phyloP scores from a whole-genome alignment of 176 grass and related monocot species.

The Eragrostis nindensis region DNA sequence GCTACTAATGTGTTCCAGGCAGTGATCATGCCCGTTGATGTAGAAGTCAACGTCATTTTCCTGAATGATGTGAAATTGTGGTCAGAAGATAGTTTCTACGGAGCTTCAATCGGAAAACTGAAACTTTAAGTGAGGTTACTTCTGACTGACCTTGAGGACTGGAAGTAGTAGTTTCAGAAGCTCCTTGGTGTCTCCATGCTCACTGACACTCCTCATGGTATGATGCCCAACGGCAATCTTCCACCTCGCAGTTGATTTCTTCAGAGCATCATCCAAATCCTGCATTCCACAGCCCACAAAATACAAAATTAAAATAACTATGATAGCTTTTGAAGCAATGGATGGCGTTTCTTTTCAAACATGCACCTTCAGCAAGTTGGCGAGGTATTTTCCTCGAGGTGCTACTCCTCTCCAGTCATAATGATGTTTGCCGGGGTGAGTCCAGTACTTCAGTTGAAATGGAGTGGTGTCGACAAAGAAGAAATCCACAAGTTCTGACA shows the following conservation, averaged over 20 bases:
- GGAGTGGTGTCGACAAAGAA: slow-evolving; percentile 76
- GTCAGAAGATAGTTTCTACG: background rate
- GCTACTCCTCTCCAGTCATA: slow-evolving; percentile 78
- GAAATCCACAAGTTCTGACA: slow-evolving; percentile 68
- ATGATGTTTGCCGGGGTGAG: slow-evolving; percentile 38
- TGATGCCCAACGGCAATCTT: slow-evolving; percentile 96
- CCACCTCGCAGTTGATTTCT: slow-evolving; percentile 80
- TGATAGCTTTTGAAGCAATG: background rate
- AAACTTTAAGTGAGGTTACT: background rate
- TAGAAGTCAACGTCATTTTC: slow-evolving; percentile 63
- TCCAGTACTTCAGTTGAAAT: slow-evolving; percentile 67
- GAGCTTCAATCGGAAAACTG: background rate
- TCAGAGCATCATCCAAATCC: slow-evolving; percentile 78
- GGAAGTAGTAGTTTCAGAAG: slow-evolving; percentile 78
- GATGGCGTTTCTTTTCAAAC: background rate
- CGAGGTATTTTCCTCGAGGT: slow-evolving; percentile 53
- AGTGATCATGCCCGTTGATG: slow-evolving; percentile 92
- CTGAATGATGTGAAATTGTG: slow-evolving; percentile 27
- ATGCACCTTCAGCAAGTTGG: slow-evolving; percentile 62
- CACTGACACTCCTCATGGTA: slow-evolving; percentile 87
- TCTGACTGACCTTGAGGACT: slow-evolving; percentile 67
- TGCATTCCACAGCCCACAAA: slow-evolving; percentile 20
- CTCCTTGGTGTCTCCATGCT: slow-evolving; percentile 90
- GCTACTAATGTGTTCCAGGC: slow-evolving; percentile 94
- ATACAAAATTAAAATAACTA: background rate